Percentiles rank a stretch among this genome's conserved stretches.
Evolutionary conservation across 352 stramenopile genomes (phyloP).

Genomic region (Elongisporangium undulatum): DNA sequence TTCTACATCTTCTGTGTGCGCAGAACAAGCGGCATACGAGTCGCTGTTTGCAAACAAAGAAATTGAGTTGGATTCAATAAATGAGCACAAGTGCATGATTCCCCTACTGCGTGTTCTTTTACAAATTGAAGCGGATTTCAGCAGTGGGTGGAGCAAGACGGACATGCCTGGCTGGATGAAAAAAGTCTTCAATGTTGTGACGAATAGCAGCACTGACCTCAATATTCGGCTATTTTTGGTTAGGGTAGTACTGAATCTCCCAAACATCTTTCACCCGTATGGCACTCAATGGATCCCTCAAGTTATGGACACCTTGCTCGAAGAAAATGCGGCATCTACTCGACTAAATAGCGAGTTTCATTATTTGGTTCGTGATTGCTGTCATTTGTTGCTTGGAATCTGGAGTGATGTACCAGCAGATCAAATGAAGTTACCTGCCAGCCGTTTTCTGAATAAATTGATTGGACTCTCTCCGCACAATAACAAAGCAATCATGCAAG

Average conservation of each 20-base stretch:
- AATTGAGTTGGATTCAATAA: constrained; percentile 75
- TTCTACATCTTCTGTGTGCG: constrained; percentile 13
- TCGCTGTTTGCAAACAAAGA: constrained; percentile 26
- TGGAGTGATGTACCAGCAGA: constrained; percentile 37
- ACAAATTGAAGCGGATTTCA: constrained; percentile 75
- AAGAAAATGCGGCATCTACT: constrained; percentile 26
- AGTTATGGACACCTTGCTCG: constrained; percentile 51
- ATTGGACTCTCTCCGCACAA: constrained; percentile 51
- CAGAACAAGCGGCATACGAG: constrained; percentile 16
- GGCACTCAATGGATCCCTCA: constrained; percentile 39
- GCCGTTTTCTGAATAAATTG: constrained; percentile 52
- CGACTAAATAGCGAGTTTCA: constrained; percentile 42
- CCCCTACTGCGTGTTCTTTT: constrained; percentile 63
- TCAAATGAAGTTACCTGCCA: constrained; percentile 14
- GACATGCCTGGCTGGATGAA: constrained; percentile 82
- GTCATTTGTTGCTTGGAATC: constrained; percentile 40
- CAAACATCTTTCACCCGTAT: constrained; percentile 51
- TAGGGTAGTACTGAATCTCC: constrained; percentile 67
- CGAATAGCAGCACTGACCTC: constrained; percentile 30
- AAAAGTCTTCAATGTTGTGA: constrained; percentile 53
- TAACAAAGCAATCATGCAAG: constrained; percentile 52
- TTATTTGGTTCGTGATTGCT: constrained; percentile 77
- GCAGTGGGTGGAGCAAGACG: constrained; percentile 33
- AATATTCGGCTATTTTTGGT: constrained; percentile 68
- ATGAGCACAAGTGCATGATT: constrained; percentile 75